These are phyloP conservation scores for Verbascum thapsus DNA, from an alignment of 257 asterid genomes.

Conservation along the genomic window DNA sequence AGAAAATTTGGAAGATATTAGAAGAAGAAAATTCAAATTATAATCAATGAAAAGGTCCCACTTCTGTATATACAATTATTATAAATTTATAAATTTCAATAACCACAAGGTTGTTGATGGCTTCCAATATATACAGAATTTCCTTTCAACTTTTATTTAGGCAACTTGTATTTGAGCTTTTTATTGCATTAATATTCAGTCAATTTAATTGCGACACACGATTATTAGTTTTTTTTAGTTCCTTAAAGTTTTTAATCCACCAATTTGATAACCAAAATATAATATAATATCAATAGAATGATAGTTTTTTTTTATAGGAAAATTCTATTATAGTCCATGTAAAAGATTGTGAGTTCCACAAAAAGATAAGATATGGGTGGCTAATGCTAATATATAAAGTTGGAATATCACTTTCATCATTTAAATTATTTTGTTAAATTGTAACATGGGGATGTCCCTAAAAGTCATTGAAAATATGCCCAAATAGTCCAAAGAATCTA, in stretches of 20 bases:
- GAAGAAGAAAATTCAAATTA: conserved; percentile 16
- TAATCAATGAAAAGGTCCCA: conserved; percentile 18
- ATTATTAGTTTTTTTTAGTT: no score
- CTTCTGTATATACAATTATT: conserved; percentile 16
- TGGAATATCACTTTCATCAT: conserved; percentile 5
- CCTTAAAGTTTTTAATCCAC: no score
- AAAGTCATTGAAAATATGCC: no score
- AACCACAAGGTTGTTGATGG: background rate
- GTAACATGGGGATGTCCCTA: no score
- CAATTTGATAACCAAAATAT: no score
- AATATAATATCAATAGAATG: no score
- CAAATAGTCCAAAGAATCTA: background rate
- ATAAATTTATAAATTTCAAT: background rate
- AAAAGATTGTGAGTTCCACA: background rate
- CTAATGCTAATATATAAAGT: conserved; percentile 8
- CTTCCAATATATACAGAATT: background rate
- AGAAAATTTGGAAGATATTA: conserved; percentile 16
- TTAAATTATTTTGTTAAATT: background rate
- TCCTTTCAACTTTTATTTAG: no score
- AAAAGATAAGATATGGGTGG: conserved; percentile 25
- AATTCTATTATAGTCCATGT: no score
- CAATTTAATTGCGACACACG: no score
- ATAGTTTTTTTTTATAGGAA: no score
- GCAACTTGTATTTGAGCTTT: no score
- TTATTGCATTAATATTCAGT: no score